Percentiles rank a stretch among this genome's conserved stretches.
Conservation (phyloP, 352 stramenopile genomes). For the Globisporangium paroecandrum region DNA sequence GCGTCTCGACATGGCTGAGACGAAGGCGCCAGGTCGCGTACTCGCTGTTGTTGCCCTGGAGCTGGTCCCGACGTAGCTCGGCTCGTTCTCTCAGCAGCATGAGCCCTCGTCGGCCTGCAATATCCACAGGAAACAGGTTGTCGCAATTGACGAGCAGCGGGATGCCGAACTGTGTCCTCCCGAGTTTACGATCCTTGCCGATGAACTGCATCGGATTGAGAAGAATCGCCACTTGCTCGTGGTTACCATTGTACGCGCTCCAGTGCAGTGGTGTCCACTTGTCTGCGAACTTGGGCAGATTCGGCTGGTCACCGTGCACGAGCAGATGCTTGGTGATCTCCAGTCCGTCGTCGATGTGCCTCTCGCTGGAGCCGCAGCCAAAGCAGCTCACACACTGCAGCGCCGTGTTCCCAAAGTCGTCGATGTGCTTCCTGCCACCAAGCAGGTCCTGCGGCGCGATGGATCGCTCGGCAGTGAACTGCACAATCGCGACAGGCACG, state of each 20-base stretch:
- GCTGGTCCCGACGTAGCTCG: conserved; percentile 16
- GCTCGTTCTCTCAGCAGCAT: conserved; percentile 39
- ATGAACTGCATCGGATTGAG: conserved; percentile 34
- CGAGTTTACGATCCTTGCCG: conserved; percentile 8
- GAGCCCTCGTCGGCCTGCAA: conserved; percentile 57
- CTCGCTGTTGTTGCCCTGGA: conserved; percentile 14
- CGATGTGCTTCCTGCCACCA: conserved; percentile 41
- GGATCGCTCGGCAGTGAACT: conserved; percentile 35
- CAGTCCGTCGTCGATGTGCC: conserved; percentile 62
- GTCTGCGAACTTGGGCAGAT: conserved; percentile 61
- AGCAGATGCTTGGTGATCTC: conserved; percentile 62
- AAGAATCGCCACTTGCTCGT: conserved; percentile 55
- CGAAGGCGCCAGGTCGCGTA: conserved; percentile 56
- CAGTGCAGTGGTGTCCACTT: conserved; percentile 76
- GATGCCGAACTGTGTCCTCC: conserved; percentile 50
- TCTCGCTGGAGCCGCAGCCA: conserved; percentile 54
- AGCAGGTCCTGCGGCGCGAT: conserved; percentile 49
- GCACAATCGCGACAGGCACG: conserved; percentile 47
- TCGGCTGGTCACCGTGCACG: conserved; percentile 61
- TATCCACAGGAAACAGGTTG: conserved; percentile 58
- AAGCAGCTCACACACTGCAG: conserved; percentile 79
- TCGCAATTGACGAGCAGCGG: conserved; percentile 54
- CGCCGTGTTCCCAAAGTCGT: conserved; percentile 79
- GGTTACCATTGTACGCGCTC: conserved; percentile 72
- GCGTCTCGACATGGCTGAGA: conserved; percentile 49